A percentile compares a stretch with the other conserved stretches of the same genome.
These are phyloP conservation scores for Clonostachys solani DNA, from an alignment of 2,329 filamentous ascomycete genomes.

Conservation along the genomic window DNA sequence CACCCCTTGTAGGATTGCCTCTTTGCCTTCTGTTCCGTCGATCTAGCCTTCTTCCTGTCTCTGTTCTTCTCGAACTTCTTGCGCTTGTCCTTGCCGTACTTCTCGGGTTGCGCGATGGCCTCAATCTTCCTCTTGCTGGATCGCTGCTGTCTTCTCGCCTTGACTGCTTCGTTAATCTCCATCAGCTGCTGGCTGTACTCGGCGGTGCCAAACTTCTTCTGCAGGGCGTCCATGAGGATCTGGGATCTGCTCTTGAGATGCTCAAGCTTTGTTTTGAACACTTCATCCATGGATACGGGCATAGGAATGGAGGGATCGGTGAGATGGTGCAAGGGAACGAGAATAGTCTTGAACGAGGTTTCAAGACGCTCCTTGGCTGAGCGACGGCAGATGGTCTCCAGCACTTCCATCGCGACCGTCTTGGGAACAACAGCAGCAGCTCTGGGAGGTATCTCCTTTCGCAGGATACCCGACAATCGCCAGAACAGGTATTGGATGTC, in stretches of 20 bases:
- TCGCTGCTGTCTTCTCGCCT: slow-evolving; percentile 66
- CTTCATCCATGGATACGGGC: slow-evolving; percentile 66
- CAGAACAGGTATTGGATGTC: slow-evolving; percentile 71
- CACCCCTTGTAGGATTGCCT: slow-evolving; percentile 64
- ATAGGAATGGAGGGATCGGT: slow-evolving; percentile 73
- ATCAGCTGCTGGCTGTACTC: slow-evolving; percentile 73
- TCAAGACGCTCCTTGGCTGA: slow-evolving; percentile 52
- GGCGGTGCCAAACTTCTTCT: slow-evolving; percentile 78
- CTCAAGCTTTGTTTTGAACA: slow-evolving; percentile 67
- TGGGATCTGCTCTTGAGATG: slow-evolving; percentile 66
- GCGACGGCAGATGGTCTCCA: slow-evolving; percentile 64
- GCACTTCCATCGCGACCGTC: slow-evolving; percentile 67
- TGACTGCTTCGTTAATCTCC: slow-evolving; percentile 69
- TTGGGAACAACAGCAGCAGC: slow-evolving; percentile 67
- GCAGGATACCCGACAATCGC: slow-evolving; percentile 73
- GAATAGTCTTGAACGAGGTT: slow-evolving; percentile 57
- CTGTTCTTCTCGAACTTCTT: slow-evolving; percentile 83
- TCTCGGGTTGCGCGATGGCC: slow-evolving; percentile 77
- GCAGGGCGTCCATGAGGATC: slow-evolving; percentile 76
- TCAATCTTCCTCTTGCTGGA: slow-evolving; percentile 86
- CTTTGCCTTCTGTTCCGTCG: slow-evolving; percentile 65
- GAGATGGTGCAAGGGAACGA: slow-evolving; percentile 69
- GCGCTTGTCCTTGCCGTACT: slow-evolving; percentile 71
- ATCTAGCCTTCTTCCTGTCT: slow-evolving; percentile 75
- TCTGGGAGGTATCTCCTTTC: slow-evolving; percentile 66